Conservation (phyloP, 2,329 filamentous ascomycete species). For the Cladorrhinum sp. region DNA sequence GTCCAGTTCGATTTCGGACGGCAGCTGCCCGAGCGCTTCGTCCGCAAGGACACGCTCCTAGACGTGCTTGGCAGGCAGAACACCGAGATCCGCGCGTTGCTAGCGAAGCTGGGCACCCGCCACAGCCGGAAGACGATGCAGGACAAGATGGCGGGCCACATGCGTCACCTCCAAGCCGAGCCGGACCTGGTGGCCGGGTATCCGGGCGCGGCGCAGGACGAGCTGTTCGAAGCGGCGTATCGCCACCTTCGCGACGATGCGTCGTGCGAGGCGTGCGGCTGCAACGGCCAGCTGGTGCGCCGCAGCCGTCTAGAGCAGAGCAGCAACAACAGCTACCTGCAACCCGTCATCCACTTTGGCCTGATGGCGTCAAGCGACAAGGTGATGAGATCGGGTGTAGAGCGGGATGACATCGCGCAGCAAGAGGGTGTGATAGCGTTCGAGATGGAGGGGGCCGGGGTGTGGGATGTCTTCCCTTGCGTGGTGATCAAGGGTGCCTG, state of each 20-base stretch:
- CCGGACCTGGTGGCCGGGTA: not conserved
- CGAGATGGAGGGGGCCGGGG: constrained; percentile 38
- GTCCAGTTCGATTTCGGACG: constrained; percentile 27
- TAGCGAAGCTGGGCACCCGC: constrained; percentile 26
- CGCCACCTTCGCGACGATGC: constrained; percentile 23
- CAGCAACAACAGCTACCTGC: not conserved
- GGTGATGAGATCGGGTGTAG: constrained; percentile 35
- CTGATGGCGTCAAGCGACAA: constrained; percentile 37
- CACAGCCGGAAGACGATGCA: constrained; percentile 8
- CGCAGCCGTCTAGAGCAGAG: not conserved
- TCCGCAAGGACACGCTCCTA: not conserved
- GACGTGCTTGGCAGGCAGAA: not conserved
- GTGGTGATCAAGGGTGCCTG: constrained; percentile 38
- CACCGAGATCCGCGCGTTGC: constrained; percentile 28
- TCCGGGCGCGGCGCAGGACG: constrained; percentile 31
- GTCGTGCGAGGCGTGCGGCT: constrained; percentile 10
- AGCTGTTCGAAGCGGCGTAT: constrained; percentile 30
- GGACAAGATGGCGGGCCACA: not conserved
- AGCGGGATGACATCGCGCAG: constrained; percentile 31
- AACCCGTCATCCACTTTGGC: constrained; percentile 18
- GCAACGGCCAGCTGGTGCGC: constrained; percentile 9
- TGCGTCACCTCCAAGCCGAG: not conserved
- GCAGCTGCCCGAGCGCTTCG: constrained; percentile 21
- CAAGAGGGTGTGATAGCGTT: constrained; percentile 32
- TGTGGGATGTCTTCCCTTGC: constrained; percentile 33